Evolutionary conservation across 306 rosid species (phyloP).

Genomic region (Quercus cerris): DNA sequence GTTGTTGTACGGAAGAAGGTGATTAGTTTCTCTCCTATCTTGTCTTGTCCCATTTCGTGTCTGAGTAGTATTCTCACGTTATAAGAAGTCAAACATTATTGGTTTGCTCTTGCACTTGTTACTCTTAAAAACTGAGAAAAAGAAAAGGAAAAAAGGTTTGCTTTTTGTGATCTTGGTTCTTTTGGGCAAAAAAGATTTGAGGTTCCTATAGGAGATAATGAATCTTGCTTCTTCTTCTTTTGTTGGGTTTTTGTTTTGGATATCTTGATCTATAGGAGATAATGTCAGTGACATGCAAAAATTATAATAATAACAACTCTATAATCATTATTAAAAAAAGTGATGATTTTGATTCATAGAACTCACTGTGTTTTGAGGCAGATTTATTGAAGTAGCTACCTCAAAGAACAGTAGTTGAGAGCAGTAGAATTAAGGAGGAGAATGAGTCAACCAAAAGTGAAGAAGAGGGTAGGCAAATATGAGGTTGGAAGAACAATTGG

Average conservation of each 20-base stretch:
- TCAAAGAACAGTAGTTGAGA: conserved; percentile 6
- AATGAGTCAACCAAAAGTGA: conserved; percentile 77
- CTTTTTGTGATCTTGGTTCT: not conserved
- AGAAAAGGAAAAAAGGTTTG: not conserved
- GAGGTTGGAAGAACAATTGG: conserved; percentile 97
- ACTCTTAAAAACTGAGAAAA: not conserved
- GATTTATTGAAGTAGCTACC: conserved; percentile 11
- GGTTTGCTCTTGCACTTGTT: not conserved
- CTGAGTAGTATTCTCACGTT: not conserved
- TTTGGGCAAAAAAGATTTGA: not conserved
- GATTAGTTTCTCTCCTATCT: not conserved
- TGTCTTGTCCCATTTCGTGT: not conserved
- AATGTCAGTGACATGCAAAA: no score
- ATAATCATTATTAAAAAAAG: no score
- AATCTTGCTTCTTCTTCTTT: not conserved
- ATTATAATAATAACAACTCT: no score
- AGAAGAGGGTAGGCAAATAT: conserved; percentile 89
- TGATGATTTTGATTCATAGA: no score
- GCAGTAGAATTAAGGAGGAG: not conserved
- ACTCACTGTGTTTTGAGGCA: conserved; percentile 25
- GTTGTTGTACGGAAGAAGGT: not conserved
- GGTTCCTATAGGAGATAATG: not conserved
- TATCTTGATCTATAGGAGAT: not conserved
- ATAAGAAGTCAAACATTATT: not conserved
- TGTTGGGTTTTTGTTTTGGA: not conserved